These are phyloP conservation scores for Pachyrhizus erosus DNA, from an alignment of 306 rosid species.

Conservation along the genomic window DNA sequence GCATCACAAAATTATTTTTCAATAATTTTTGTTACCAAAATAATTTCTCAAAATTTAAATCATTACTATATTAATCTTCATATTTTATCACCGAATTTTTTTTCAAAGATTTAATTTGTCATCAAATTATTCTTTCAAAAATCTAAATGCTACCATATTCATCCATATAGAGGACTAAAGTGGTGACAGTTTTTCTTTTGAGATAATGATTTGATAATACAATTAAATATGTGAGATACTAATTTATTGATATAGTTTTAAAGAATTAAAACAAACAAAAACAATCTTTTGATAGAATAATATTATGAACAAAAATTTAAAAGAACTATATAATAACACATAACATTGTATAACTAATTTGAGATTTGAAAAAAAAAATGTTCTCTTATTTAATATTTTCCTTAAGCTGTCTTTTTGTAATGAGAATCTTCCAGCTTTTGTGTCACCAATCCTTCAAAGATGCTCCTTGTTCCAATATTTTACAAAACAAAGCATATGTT, in stretches of 20 bases:
- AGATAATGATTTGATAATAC: not conserved
- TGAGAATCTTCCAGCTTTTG: slow-evolving; percentile 31
- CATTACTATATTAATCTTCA: not conserved
- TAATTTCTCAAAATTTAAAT: not conserved
- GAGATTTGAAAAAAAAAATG: not conserved
- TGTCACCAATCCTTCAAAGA: slow-evolving; percentile 28
- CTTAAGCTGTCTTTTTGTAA: slow-evolving; percentile 42
- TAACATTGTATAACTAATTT: not conserved
- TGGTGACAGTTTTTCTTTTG: not conserved
- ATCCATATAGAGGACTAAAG: not conserved
- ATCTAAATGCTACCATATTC: not conserved
- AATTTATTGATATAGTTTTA: not conserved
- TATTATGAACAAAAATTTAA: not conserved
- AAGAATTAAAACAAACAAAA: not conserved
- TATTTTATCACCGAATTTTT: not conserved
- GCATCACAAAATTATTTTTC: not conserved
- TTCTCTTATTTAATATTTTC: not conserved
- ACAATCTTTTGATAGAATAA: not conserved
- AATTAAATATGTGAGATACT: not conserved
- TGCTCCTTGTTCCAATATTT: slow-evolving; percentile 39
- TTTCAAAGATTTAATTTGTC: not conserved
- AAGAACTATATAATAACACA: not conserved
- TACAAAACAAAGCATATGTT: slow-evolving; percentile 35
- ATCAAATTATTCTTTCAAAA: not conserved
- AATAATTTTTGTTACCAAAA: not conserved